Evolutionary conservation across 805 yeast genomes (phyloP).

Genomic region (Lipomyces yamanashiensis): DNA sequence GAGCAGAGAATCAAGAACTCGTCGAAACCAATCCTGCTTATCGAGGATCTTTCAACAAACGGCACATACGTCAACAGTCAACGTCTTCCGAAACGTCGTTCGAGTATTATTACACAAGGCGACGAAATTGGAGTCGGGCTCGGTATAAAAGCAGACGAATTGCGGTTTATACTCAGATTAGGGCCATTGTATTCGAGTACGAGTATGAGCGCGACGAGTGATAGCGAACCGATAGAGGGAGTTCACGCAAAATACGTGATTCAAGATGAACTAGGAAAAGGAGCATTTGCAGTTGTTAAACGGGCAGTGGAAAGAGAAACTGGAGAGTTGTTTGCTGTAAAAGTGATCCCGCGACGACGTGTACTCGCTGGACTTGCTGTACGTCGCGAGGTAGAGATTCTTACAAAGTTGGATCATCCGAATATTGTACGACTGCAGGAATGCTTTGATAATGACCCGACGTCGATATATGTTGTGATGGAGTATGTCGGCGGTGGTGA

Average conservation of each 20-base stretch:
- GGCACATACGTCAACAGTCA: slow-evolving; percentile 86
- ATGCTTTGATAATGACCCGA: slow-evolving; percentile 75
- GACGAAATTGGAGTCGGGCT: slow-evolving; percentile 91
- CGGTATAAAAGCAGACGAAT: slow-evolving; percentile 75
- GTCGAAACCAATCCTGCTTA: slow-evolving; percentile 22
- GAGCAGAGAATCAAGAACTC: slow-evolving; percentile 44
- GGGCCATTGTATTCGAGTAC: slow-evolving; percentile 41
- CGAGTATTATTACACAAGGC: slow-evolving; percentile 84
- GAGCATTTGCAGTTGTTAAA: slow-evolving; percentile 97
- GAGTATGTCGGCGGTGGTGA: slow-evolving; percentile 97
- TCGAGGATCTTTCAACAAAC: slow-evolving; percentile 77
- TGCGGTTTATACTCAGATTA: slow-evolving; percentile 54
- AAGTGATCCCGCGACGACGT: slow-evolving; percentile 82
- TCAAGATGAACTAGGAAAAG: slow-evolving; percentile 88
- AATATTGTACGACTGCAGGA: slow-evolving; percentile 83
- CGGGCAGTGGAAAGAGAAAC: slow-evolving; percentile 85
- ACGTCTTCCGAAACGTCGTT: slow-evolving; percentile 73
- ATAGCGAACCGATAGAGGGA: slow-evolving; percentile 41
- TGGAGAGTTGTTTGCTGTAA: slow-evolving; percentile 87
- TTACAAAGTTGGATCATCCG: slow-evolving; percentile 68
- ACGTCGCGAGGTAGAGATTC: slow-evolving; percentile 80
- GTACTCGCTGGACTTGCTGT: slow-evolving; percentile 79
- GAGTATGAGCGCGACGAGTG: not conserved
- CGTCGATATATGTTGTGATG: slow-evolving; percentile 86
- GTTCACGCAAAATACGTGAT: slow-evolving; percentile 74